Conservation (phyloP, 345 rosid species). For the Clarkia xantiana region DNA sequence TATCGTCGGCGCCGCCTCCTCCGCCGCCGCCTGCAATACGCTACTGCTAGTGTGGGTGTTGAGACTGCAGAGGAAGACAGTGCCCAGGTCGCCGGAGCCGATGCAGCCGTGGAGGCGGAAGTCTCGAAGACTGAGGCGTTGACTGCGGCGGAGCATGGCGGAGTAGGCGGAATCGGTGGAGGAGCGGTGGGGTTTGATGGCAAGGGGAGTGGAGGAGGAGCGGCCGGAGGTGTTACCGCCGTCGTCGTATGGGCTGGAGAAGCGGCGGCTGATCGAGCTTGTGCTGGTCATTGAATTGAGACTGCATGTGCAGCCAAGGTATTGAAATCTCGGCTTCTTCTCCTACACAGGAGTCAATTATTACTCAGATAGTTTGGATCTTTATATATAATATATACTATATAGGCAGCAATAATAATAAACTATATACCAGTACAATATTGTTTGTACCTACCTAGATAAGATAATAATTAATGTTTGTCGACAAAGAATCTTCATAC, state of each 20-base stretch:
- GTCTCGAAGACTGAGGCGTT: slow-evolving; percentile 46
- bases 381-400: no score
- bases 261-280: slow-evolving; percentile 63
- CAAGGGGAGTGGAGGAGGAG: neutral
- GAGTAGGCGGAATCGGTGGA: slow-evolving; percentile 79
- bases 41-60: neutral
- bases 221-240: slow-evolving; percentile 34
- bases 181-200: slow-evolving; percentile 17
- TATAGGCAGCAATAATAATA: no score
- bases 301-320: neutral
- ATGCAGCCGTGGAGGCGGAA: slow-evolving; percentile 55
- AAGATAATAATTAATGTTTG: no score
- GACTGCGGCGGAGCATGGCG: slow-evolving; percentile 40
- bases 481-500: no score
- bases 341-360: no score
- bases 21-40: slow-evolving; percentile 10
- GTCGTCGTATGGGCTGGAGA: slow-evolving; percentile 48
- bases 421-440: no score
- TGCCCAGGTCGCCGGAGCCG: slow-evolving; percentile 88
- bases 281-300: slow-evolving; percentile 13
- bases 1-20: slow-evolving; percentile 4
- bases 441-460: no score
- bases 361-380: no score
- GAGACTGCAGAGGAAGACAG: slow-evolving; percentile 73
- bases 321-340: no score